Base-by-base conservation (phyloP, 2,329 filamentous ascomycete genomes). In the Aaosphaeria pasadenensis region DNA sequence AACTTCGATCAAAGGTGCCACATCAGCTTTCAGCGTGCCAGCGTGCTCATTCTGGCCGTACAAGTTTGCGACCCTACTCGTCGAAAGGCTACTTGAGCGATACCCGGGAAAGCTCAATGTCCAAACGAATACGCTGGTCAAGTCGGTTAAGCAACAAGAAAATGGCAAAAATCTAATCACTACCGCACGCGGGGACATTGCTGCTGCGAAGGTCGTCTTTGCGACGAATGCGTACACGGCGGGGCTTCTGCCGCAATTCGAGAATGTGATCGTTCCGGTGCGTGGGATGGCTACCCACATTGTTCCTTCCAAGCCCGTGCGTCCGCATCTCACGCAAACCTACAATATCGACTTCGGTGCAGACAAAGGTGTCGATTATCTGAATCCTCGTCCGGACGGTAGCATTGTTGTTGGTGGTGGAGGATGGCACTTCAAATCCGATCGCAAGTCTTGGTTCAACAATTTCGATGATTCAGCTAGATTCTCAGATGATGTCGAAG, bases 401-500 rank as follows among this genome's bases (percentile, higher is more conserved):
- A 51, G 57, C 17, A 45, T 51, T 32, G 42, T 51, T 17, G 42
- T 45, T 17, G 74, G 75, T 4, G 77, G 77, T 28, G 76, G 68
- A 1, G 55, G 62, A 24, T 56, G 58, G 32, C 56, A 54, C 1
- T 78, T 70, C 56, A 57, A 58, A 41, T 36, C 60, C 11, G 51
- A 74, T 7, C 54, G 38, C 6, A 48, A 64, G 5, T 55, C 69
- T 30, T 81, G 78, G 77, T 75, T 74, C 50, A 63, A 72, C 13
- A 76, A 73, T 38, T 67, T 65, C 5, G 73, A 79, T 43, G 79
- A 82, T 54, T 63, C 67, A 5, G 64, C 61, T 4, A 54, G 76
- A 4, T 75, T 82, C n/a, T 66, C 71, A 4, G 51, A 62, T 0
- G 39, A 46, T 2, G 74, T 74, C 0, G 64, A 65, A 32, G 43